phyloP scores from a whole-genome alignment of 345 rosid genomes.

The Tarenaya hassleriana region DNA sequence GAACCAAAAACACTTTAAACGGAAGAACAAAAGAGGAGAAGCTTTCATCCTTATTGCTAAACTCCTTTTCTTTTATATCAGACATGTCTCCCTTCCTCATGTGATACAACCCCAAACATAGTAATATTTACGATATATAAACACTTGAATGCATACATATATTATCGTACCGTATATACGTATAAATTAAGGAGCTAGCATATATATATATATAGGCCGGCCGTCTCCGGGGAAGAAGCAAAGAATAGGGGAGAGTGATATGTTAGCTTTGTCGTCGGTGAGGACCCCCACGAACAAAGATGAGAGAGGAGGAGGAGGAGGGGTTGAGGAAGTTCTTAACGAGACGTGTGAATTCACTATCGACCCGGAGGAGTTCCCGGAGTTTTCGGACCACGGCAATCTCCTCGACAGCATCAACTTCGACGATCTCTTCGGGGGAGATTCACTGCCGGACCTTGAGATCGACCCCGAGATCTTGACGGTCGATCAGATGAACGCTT shows the following conservation, averaged over 20 bases:
- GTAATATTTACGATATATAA: no score
- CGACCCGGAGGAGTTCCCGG: slow-evolving; percentile 39
- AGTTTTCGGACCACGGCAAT: slow-evolving; percentile 42
- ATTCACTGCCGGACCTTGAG: slow-evolving; percentile 64
- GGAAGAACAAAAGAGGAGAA: no score
- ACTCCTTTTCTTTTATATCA: slow-evolving; percentile 13
- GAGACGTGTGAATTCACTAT: slow-evolving; percentile 26
- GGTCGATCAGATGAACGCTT: slow-evolving; percentile 32
- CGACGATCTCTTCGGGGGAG: slow-evolving; percentile 64
- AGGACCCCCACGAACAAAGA: slow-evolving; percentile 31
- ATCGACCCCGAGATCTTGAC: slow-evolving; percentile 51
- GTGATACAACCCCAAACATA: background rate
- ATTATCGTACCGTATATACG: no score
- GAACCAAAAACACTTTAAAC: no score
- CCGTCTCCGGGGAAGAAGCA: background rate
- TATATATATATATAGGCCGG: no score
- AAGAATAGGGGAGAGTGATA: slow-evolving; percentile 28
- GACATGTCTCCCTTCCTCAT: slow-evolving; percentile 20
- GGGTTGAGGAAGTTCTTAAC: slow-evolving; percentile 42
- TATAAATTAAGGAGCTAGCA: no score
- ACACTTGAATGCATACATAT: no score
- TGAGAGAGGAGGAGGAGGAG: slow-evolving; percentile 26
- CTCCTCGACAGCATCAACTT: slow-evolving; percentile 74
- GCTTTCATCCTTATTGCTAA: no score
- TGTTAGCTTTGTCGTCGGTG: slow-evolving; percentile 71